These are phyloP conservation scores for Salmacisia buchloeana DNA, from an alignment of 1,284 basidiomycete genomes.

Conservation along the genomic window DNA sequence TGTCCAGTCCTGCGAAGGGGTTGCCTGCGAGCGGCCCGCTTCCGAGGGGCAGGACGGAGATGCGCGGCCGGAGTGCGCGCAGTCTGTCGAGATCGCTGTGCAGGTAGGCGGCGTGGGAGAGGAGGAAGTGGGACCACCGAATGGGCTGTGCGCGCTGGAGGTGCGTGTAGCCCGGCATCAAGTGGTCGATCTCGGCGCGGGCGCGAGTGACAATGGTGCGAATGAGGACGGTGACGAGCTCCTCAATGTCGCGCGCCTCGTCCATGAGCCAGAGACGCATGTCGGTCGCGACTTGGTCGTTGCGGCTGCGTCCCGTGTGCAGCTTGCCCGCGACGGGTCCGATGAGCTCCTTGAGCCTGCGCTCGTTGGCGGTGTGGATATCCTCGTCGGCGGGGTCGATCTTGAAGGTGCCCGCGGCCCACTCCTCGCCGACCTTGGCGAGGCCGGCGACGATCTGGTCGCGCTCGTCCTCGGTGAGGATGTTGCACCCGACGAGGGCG, in stretches of 20 bases:
- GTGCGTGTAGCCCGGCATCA: constrained; percentile 95
- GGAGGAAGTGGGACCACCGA: constrained; percentile 92
- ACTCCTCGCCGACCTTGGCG: constrained; percentile 71
- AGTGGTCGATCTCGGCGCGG: constrained; percentile 79
- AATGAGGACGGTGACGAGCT: constrained; percentile 71
- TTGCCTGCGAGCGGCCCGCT: constrained; percentile 94
- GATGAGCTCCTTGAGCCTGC: constrained; percentile 85
- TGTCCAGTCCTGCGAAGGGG: constrained; percentile 62
- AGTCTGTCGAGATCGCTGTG: constrained; percentile 79
- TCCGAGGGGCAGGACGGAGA: constrained; percentile 87
- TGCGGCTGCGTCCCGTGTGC: constrained; percentile 90
- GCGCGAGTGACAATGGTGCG: constrained; percentile 84
- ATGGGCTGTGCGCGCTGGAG: constrained; percentile 81
- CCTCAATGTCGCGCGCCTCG: constrained; percentile 67
- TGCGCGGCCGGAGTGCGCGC: constrained; percentile 63
- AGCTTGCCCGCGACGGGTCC: constrained; percentile 57
- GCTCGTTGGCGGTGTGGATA: constrained; percentile 98
- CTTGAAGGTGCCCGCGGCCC: constrained; percentile 56
- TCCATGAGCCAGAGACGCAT: constrained; percentile 92
- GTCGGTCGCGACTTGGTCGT: constrained; percentile 97
- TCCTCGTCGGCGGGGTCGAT: constrained; percentile 77
- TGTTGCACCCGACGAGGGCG: constrained; percentile 70
- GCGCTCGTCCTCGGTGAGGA: constrained; percentile 68
- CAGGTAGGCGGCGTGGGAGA: constrained; percentile 92
- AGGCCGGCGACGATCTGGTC: constrained; percentile 72